Evolutionary conservation across 2,329 filamentous ascomycete genomes (phyloP), one percentile per base, ranked within the genome.

Genomic region (Ophiostoma novo-ulmi): DNA sequence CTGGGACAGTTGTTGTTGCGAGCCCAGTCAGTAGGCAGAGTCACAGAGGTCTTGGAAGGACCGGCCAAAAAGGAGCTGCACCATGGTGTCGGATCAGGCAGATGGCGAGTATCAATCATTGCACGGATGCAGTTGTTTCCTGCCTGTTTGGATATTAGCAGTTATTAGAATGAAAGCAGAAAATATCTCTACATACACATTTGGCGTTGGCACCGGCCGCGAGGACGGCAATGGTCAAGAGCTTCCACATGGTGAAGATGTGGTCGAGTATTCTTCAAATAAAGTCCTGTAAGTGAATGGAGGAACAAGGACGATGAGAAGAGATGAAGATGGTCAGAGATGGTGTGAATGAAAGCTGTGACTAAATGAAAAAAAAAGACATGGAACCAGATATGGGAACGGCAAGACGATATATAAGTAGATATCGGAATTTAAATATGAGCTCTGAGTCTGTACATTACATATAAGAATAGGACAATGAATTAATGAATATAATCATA

Each of bases 61-160:
- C 64, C 20, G 14, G 48, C 66, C 36, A 74, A 39, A 52, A 71
- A 72, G 7, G 68, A 66, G 58, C 55, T 36, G 64, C 73, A 74
- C 68, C 69, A 74, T 0, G 65, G 5, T 17, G 69, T 68, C 0
- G 73, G 71, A 14, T 74, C 39, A 0, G 68, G 68, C 44, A 13
- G 0, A 36, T 71, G 41, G 8, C 39, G 26, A 3, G 35, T 20
- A 35, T 70, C 52, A 35, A 70, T 44, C 73, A 74, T 73, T 31
- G 71, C 69, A 8, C 68, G 58, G n/a, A 74, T 70, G 44, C 73
- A 74, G 65, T 70, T 68, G 65, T 70, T 71, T 65, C 68, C 65
- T 35, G 70, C 69, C 72, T 73, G 69, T 48, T 31, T 31, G 22
- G 20, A 22, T 61, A 48, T 67, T n/a, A 70, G 69, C 10, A 61